A percentile compares a stretch with the other conserved stretches of the same genome.
Evolutionary conservation across 2,329 filamentous ascomycete genomes (phyloP).

Genomic region (Colletotrichum aenigma): DNA sequence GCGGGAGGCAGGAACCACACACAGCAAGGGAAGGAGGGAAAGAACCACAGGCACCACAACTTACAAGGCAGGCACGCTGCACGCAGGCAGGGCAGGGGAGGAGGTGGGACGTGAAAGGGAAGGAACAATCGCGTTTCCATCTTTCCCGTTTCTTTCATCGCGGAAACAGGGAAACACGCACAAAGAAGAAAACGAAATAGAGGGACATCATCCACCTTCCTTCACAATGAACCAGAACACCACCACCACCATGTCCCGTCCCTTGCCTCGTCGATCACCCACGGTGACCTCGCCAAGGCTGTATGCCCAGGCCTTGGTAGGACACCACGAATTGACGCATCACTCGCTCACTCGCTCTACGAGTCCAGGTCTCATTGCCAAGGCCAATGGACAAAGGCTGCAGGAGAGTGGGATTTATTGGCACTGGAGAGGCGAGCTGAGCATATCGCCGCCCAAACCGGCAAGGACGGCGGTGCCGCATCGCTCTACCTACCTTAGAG

Average conservation of each 20-base stretch:
- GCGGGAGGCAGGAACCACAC: background rate
- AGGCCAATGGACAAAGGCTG: conserved; percentile 6
- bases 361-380: background rate
- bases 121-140: background rate
- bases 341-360: background rate
- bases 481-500: background rate
- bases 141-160: background rate
- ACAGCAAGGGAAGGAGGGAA: background rate
- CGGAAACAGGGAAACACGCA: background rate
- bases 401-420: conserved; percentile 4
- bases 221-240: background rate
- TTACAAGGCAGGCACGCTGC: background rate
- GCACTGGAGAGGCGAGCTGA: background rate
- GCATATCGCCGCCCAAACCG: background rate
- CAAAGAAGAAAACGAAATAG: background rate
- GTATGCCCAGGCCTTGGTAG: background rate
- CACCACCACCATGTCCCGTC: background rate
- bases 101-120: background rate
- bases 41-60: background rate
- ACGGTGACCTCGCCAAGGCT: background rate
- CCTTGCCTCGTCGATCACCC: background rate
- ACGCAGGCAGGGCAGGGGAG: background rate
- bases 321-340: background rate
- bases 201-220: background rate
- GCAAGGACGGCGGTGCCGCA: background rate